Conservation (phyloP, 139 green algal species). For the Micractinium conductrix region DNA sequence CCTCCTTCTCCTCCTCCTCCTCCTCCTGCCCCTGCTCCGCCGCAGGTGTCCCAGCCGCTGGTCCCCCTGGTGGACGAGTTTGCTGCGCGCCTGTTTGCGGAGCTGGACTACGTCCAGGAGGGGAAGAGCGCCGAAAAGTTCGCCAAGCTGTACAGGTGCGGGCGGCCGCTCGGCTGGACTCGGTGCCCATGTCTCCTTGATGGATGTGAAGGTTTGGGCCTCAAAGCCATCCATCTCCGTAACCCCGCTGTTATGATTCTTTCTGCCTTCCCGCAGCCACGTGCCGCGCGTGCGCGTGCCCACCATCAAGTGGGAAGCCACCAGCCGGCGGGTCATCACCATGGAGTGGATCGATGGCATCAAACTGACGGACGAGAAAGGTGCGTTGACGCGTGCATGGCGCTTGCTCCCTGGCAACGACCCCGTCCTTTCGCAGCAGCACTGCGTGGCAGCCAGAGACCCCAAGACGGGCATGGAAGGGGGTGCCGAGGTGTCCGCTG, state of each 20-base stretch:
- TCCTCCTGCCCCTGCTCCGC: neutral
- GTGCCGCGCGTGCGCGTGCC: conserved; percentile 72
- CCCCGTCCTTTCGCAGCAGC: no score
- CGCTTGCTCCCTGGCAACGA: no score
- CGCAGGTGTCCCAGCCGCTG: conserved; percentile 76
- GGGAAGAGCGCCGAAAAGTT: conserved; percentile 92
- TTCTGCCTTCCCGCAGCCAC: conserved; percentile 14
- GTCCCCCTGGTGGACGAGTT: conserved; percentile 97
- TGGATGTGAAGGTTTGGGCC: no score
- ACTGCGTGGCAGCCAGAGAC: no score
- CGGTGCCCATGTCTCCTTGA: no score
- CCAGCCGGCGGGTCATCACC: conserved; percentile 78
- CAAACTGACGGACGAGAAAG: conserved; percentile 87
- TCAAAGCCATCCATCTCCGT: no score
- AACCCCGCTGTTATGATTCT: no score
- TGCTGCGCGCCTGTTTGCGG: conserved; percentile 90
- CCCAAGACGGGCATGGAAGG: no score
- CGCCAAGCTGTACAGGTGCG: conserved; percentile 68
- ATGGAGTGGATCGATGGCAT: conserved; percentile 99
- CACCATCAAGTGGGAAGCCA: conserved; percentile 78
- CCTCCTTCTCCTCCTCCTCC: no score
- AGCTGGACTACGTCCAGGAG: conserved; percentile 95
- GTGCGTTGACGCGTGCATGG: no score
- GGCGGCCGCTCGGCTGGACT: neutral
- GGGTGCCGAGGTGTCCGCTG: no score